Conservation (phyloP, 768 basidiomycete genomes). For the Leccinum uliginosum region DNA sequence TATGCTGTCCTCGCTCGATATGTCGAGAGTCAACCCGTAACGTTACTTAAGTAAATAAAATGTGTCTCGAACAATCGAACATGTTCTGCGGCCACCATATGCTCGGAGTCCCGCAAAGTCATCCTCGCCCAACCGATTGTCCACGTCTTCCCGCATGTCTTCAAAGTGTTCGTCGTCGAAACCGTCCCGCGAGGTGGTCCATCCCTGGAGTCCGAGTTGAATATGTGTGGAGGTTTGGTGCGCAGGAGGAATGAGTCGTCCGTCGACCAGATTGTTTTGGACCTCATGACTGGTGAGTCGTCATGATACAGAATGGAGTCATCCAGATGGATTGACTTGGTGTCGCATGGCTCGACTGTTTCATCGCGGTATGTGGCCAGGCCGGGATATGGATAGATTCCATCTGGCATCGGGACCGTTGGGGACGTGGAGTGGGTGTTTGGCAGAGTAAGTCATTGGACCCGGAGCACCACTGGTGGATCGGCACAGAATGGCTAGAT, state of each 20-base stretch:
- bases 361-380: background rate
- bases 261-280: slow-evolving; percentile 8
- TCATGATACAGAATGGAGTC: background rate
- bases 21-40: background rate
- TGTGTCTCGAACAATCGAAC: too few relatives aligned
- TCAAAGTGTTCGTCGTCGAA: too few relatives aligned
- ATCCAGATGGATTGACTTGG: background rate
- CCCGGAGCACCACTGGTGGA: background rate
- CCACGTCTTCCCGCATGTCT: too few relatives aligned
- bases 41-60: too few relatives aligned
- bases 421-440: background rate
- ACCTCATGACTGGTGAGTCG: background rate
- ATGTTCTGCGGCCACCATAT: too few relatives aligned
- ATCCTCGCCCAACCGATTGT: too few relatives aligned
- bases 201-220: too few relatives aligned
- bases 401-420: background rate
- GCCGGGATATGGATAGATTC: background rate
- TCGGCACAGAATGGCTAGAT: background rate
- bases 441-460: background rate
- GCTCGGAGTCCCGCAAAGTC: too few relatives aligned
- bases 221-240: slow-evolving; percentile 9
- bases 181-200: too few relatives aligned
- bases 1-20: background rate
- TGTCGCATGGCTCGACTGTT: background rate
- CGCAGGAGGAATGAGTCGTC: slow-evolving; percentile 20